These are phyloP conservation scores for Centella asiatica DNA, from an alignment of 129 eudicot genomes.

Conservation along the genomic window DNA sequence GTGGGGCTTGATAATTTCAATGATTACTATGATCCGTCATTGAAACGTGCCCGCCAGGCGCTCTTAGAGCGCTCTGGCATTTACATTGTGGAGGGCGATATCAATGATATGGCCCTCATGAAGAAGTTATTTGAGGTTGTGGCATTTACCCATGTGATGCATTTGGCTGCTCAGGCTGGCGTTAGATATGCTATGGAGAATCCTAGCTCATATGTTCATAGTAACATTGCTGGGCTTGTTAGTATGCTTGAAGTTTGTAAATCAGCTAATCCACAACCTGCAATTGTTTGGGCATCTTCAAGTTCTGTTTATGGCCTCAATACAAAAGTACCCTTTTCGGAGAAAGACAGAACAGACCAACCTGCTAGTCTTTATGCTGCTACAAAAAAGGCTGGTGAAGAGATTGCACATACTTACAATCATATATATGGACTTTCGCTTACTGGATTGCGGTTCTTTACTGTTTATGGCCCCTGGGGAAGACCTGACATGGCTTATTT, in stretches of 20 bases:
- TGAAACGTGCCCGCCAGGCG: constrained; percentile 59
- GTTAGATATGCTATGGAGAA: constrained; percentile 82
- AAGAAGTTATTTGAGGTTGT: constrained; percentile 50
- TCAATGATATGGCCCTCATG: constrained; percentile 50
- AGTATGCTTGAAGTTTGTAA: constrained; percentile 67
- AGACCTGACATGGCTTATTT: constrained; percentile 92
- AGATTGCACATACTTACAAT: constrained; percentile 77
- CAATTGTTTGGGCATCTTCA: constrained; percentile 82
- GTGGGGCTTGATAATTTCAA: constrained; percentile 72
- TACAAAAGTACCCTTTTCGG: constrained; percentile 77
- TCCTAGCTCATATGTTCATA: constrained; percentile 63
- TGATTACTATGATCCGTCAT: constrained; percentile 63
- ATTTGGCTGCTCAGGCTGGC: constrained; percentile 87
- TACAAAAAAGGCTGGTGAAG: constrained; percentile 82
- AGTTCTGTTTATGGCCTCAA: constrained; percentile 80
- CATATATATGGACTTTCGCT: constrained; percentile 72
- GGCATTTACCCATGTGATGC: constrained; percentile 72
- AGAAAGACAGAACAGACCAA: constrained; percentile 71
- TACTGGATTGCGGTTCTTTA: constrained; percentile 70
- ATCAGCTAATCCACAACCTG: constrained; percentile 66
- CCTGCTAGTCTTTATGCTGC: constrained; percentile 88
- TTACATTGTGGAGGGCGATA: constrained; percentile 72
- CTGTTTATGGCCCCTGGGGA: constrained; percentile 97
- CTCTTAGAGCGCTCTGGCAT: constrained; percentile 51
- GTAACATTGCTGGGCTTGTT: constrained; percentile 79